Evolutionary conservation across 2,329 filamentous ascomycete species (phyloP), one percentile per base, ranked within the genome.

Genomic region (Metarhizium humberi): DNA sequence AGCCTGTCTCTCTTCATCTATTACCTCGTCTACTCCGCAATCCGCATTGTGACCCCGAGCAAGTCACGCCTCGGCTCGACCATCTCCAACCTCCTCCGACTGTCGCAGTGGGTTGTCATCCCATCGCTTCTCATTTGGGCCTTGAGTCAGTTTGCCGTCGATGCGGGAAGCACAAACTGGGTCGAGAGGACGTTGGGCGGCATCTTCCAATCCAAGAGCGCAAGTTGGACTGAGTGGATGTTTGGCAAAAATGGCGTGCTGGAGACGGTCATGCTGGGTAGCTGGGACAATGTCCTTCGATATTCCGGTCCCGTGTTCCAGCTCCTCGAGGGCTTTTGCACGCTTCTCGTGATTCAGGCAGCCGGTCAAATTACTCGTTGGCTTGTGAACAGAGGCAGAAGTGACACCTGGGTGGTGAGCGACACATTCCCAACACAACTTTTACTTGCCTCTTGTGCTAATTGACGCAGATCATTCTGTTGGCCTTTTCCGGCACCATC

Each of bases 281-380:
- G 82, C 53, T 99, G 94, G 94, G 91, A 96, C 68, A 91, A 86
- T 67, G 75, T 90, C 51, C 73, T 99, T 71, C 81, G 86, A 66
- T 97, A 95, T 76, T 95, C 92, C 38, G 95, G 90, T 4, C 94
- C 94, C 0, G 81, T 95, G 52, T 99, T 97, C 75, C 94, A 99
- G 73, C 78, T 99, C 8, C 83, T 88, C 53, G 94, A 99, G 71
- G 94, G 94, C 6, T 99, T 99, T 74, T 97, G 94, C 77, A 97
- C 90, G 66, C 75, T 99, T 63, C 75, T 97, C 55, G 92, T 97
- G 60, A 97, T 99, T 56, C 94, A 99, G 72, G 90, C 92, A 18
- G 87, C 89, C 14, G 94, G 94, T 0, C 92, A 96, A 70, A 91
- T 97, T 61, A 95, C 94, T 20, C 82, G 90, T 70, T 97, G 91